Conservation (phyloP, 176 grass and related monocot genomes). For the Leersia perrieri region DNA sequence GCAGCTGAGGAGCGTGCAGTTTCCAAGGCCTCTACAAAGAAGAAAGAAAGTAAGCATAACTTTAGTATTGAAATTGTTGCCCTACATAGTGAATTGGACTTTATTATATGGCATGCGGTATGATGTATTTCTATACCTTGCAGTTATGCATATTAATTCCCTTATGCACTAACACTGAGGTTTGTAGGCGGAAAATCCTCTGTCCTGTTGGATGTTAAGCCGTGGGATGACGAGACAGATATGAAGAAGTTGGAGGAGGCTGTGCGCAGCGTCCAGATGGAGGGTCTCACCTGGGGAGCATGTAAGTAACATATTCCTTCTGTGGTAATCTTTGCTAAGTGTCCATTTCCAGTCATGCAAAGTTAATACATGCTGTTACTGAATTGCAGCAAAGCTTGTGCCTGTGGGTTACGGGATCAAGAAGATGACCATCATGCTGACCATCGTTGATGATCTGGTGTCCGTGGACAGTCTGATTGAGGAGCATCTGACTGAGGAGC, state of each 20-base stretch:
- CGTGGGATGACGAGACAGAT: slow-evolving; percentile 97
- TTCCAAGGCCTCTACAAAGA: slow-evolving; percentile 67
- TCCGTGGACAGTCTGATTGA: slow-evolving; percentile 79
- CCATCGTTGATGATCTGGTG: slow-evolving; percentile 81
- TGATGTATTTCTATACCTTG: background rate
- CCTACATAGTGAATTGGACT: background rate
- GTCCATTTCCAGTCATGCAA: background rate
- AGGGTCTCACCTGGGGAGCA: slow-evolving; percentile 92
- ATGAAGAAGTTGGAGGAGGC: slow-evolving; percentile 96
- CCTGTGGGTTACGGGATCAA: slow-evolving; percentile 96
- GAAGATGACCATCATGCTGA: slow-evolving; percentile 87
- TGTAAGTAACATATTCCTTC: slow-evolving; percentile 36
- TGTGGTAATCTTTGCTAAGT: background rate
- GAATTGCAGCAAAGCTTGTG: slow-evolving; percentile 74
- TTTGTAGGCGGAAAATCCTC: slow-evolving; percentile 88
- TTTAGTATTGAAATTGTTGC: background rate
- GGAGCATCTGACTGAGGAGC: slow-evolving; percentile 50
- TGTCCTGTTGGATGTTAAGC: slow-evolving; percentile 85
- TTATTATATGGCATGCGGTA: background rate
- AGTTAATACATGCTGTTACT: background rate
- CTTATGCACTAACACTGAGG: background rate
- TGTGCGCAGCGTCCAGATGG: slow-evolving; percentile 71
- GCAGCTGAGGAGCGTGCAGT: slow-evolving; percentile 50
- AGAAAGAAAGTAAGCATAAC: slow-evolving; percentile 68
- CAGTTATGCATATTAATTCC: background rate